Conservation (phyloP, 2,329 filamentous ascomycete genomes). For the Periconia digitata region DNA sequence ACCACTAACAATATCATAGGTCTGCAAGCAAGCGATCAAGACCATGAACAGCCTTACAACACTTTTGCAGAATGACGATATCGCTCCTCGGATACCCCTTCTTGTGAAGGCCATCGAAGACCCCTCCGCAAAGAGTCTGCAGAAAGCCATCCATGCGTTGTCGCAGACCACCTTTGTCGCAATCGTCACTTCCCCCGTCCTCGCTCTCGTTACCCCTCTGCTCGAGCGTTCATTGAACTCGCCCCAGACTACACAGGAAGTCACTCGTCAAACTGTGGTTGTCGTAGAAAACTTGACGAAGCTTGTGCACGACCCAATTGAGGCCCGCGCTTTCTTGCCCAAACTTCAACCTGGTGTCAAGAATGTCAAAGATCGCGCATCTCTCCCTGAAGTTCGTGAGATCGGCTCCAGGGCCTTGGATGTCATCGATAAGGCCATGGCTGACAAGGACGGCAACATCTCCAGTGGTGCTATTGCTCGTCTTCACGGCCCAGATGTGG, state of each 20-base stretch:
- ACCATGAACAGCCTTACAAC: slow-evolving; percentile 90
- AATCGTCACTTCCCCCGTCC: slow-evolving; percentile 89
- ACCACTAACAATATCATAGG: slow-evolving; percentile 35
- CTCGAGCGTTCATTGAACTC: slow-evolving; percentile 93
- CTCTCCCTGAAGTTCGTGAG: slow-evolving; percentile 91
- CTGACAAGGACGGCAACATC: slow-evolving; percentile 56
- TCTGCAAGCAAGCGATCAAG: slow-evolving; percentile 80
- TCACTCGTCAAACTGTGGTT: slow-evolving; percentile 91
- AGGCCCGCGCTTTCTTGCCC: slow-evolving; percentile 91
- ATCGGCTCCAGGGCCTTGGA: slow-evolving; percentile 78
- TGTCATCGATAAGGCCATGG: slow-evolving; percentile 95
- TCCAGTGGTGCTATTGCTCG: slow-evolving; percentile 61
- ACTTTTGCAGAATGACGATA: slow-evolving; percentile 94
- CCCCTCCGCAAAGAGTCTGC: slow-evolving; percentile 81
- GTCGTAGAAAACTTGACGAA: slow-evolving; percentile 98
- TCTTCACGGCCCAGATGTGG: slow-evolving; percentile 71
- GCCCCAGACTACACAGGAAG: slow-evolving; percentile 87
- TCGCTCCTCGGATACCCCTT: slow-evolving; percentile 86
- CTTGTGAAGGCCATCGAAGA: slow-evolving; percentile 95
- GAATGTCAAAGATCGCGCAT: slow-evolving; percentile 81
- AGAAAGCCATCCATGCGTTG: slow-evolving; percentile 95
- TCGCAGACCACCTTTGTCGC: slow-evolving; percentile 99
- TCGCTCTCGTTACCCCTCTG: slow-evolving; percentile 90
- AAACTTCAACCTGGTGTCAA: slow-evolving; percentile 94
- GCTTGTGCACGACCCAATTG: slow-evolving; percentile 92